These are phyloP conservation scores for Guillardia theta DNA, from an alignment of 78 protist species.

Conservation along the genomic window DNA sequence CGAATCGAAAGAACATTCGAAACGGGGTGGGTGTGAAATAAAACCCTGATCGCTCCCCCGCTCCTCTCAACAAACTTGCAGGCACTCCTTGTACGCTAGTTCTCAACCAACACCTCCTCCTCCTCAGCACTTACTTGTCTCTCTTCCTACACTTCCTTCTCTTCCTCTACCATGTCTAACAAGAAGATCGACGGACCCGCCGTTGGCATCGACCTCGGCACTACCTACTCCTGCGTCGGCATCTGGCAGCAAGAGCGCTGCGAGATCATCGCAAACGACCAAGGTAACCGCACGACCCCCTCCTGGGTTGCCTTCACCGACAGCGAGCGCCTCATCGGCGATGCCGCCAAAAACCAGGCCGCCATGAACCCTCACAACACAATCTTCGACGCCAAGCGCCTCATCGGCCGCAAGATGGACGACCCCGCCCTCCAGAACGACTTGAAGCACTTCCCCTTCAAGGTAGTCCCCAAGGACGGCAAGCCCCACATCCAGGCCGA, in stretches of 20 bases:
- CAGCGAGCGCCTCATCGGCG: slow-evolving; percentile 68
- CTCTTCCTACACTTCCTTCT: too few relatives aligned
- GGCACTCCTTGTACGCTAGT: too few relatives aligned
- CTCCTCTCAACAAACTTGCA: too few relatives aligned
- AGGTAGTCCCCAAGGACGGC: slow-evolving; percentile 77
- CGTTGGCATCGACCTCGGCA: slow-evolving; percentile 49
- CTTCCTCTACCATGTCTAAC: background rate
- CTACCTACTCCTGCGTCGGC: slow-evolving; percentile 62
- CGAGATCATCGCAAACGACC: slow-evolving; percentile 81
- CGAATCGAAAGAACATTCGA: too few relatives aligned
- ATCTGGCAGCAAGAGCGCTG: slow-evolving; percentile 60
- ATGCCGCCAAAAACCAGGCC: slow-evolving; percentile 96
- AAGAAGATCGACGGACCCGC: slow-evolving; percentile 26
- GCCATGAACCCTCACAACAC: slow-evolving; percentile 95
- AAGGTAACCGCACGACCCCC: slow-evolving; percentile 73
- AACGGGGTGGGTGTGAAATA: too few relatives aligned
- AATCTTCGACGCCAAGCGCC: slow-evolving; percentile 93
- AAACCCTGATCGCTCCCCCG: too few relatives aligned
- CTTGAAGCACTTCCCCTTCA: slow-evolving; percentile 94
- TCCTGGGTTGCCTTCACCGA: slow-evolving; percentile 71
- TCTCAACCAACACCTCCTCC: too few relatives aligned
- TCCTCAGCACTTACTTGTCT: too few relatives aligned
- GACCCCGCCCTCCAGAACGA: slow-evolving; percentile 72
- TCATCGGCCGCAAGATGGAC: slow-evolving; percentile 56
- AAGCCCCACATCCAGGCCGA: slow-evolving; percentile 88